Conservation (phyloP, 73 alveolate genomes). For the Tetrahymena elliotti region DNA sequence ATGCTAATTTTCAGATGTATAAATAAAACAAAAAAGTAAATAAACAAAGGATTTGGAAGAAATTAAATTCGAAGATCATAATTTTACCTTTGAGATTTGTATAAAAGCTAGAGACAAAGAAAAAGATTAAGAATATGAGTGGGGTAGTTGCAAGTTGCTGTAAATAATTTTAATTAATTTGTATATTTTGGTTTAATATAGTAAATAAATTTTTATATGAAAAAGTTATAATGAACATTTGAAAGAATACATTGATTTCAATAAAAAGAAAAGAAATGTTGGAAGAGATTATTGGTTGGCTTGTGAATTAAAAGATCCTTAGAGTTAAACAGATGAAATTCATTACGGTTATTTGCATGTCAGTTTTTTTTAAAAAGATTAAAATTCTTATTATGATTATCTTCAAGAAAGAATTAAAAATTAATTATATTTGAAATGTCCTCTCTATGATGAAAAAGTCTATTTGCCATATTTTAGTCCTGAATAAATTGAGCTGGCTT, state of each 20-base stretch:
- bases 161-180: background rate
- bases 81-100: background rate
- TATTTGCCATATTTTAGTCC: background rate
- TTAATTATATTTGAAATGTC: background rate
- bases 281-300: background rate
- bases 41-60: background rate
- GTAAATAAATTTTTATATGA: too few relatives aligned
- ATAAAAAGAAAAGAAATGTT: background rate
- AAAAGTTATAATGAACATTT: background rate
- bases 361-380: background rate
- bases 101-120: background rate
- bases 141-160: background rate
- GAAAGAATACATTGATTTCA: background rate
- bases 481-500: background rate
- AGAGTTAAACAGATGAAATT: background rate
- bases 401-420: background rate
- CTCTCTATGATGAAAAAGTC: background rate
- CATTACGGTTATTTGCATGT: background rate
- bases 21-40: background rate
- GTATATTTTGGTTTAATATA: too few relatives aligned
- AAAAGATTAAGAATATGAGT: background rate
- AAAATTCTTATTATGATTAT: background rate
- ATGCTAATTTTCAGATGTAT: background rate
- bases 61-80: background rate
- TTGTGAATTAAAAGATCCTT: background rate